phyloP scores from a whole-genome alignment of 495 filamentous ascomycete species.

The Penicillium nucicola region DNA sequence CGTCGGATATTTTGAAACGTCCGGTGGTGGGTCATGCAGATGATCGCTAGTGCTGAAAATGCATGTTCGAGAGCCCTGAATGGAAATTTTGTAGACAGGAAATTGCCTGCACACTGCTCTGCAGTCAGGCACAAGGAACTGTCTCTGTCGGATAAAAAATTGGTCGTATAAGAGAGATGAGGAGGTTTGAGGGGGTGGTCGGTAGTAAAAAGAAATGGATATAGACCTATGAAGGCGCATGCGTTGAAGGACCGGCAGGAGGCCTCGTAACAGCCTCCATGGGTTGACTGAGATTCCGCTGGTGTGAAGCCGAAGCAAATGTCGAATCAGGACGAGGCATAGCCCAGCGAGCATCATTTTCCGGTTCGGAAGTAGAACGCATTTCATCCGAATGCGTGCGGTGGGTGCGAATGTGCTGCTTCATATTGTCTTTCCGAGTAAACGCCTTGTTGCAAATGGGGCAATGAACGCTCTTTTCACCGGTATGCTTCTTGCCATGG shows the following conservation, averaged over 20 bases:
- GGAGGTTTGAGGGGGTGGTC: background rate
- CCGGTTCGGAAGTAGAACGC: conserved; percentile 27
- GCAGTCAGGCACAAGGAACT: conserved; percentile 8
- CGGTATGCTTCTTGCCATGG: conserved; percentile 95
- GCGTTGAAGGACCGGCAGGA: background rate
- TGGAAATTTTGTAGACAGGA: background rate
- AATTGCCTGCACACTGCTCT: conserved; percentile 12
- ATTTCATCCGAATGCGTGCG: conserved; percentile 39
- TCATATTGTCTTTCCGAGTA: conserved; percentile 97
- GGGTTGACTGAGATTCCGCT: conserved; percentile 25
- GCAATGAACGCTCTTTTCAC: conserved; percentile 89
- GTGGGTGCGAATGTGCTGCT: conserved; percentile 92
- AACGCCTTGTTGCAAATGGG: conserved; percentile 91
- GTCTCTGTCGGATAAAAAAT: background rate
- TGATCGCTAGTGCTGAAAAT: background rate
- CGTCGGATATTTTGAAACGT: conserved; percentile 1
- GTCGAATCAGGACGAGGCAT: conserved; percentile 11
- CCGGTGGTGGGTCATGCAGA: conserved; percentile 5
- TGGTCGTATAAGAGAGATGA: background rate
- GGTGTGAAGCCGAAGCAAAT: conserved; percentile 16
- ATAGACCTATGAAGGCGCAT: background rate
- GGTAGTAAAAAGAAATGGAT: background rate
- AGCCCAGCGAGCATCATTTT: conserved; percentile 20
- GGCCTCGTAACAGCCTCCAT: conserved; percentile 13
- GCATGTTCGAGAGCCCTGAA: background rate